A percentile compares a stretch with the other conserved stretches of the same genome.
Evolutionary conservation across 805 yeast genomes (phyloP).

Genomic region (Barnettozyma populi): DNA sequence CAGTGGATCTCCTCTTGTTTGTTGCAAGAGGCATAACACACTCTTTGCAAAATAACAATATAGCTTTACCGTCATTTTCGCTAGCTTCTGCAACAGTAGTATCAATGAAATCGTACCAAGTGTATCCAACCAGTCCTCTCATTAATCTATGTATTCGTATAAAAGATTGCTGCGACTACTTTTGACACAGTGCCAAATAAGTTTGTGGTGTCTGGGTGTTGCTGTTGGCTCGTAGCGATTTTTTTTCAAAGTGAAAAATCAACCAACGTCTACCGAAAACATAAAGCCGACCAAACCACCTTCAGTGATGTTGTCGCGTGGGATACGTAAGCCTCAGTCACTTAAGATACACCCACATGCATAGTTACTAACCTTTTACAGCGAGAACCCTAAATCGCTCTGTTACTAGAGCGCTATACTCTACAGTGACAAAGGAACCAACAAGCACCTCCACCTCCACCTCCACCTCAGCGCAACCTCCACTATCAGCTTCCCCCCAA

Average conservation of each 20-base stretch:
- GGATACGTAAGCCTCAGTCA: constrained; percentile 4
- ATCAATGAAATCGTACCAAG: constrained; percentile 4
- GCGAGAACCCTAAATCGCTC: constrained; percentile 10
- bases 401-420: constrained; percentile 7
- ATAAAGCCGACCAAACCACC: neutral
- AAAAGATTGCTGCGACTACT: no score
- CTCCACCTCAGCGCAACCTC: neutral
- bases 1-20: constrained; percentile 9
- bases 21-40: constrained; percentile 1
- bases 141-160: neutral
- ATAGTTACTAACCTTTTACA: neutral
- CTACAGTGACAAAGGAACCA: constrained; percentile 5
- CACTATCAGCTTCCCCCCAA: neutral
- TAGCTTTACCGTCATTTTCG: neutral
- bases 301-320: constrained; percentile 9
- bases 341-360: neutral
- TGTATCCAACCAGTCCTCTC: constrained; percentile 1
- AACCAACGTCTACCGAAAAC: neutral
- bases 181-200: no score
- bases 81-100: neutral
- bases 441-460: constrained; percentile 9
- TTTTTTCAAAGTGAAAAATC: constrained; percentile 6
- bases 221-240: neutral
- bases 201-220: constrained; percentile 10
- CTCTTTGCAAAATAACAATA: neutral